Evolutionary conservation across 495 filamentous ascomycete genomes (phyloP).

Genomic region (Aspergillus olivimuriae): DNA sequence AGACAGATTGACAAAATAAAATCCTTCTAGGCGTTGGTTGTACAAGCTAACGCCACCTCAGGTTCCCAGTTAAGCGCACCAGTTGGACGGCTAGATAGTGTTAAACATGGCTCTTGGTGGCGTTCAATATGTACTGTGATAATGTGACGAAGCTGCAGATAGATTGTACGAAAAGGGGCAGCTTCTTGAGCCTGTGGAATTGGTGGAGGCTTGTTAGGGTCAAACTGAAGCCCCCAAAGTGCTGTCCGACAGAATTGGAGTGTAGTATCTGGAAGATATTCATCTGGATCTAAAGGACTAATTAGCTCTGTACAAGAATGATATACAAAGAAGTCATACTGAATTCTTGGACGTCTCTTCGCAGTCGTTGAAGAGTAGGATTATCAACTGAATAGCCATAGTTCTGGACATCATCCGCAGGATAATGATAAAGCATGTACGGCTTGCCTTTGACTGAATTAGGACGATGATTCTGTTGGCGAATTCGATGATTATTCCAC

Average conservation of each 20-base stretch:
- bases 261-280: slow-evolving; percentile 5
- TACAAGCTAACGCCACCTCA: not conserved
- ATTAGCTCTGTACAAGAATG: not conserved
- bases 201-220: slow-evolving; percentile 1
- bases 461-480: slow-evolving; percentile 11
- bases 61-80: not conserved
- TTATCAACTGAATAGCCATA: slow-evolving; percentile 8
- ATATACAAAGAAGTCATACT: not conserved
- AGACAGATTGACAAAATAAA: not conserved
- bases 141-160: slow-evolving; percentile 1
- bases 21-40: not conserved
- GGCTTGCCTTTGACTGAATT: slow-evolving; percentile 13
- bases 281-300: slow-evolving; percentile 1
- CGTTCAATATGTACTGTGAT: not conserved
- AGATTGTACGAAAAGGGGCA: slow-evolving; percentile 4
- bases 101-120: not conserved
- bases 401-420: slow-evolving; percentile 8
- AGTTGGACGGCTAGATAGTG: not conserved
- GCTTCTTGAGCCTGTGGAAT: not conserved
- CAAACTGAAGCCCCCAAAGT: not conserved
- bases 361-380: slow-evolving; percentile 3
- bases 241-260: not conserved
- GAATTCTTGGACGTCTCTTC: slow-evolving; percentile 4
- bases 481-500: slow-evolving; percentile 15
- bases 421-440: slow-evolving; percentile 14